Base-by-base conservation (phyloP, 352 stramenopile genomes). In the Aphanomyces cochlioides region DNA sequence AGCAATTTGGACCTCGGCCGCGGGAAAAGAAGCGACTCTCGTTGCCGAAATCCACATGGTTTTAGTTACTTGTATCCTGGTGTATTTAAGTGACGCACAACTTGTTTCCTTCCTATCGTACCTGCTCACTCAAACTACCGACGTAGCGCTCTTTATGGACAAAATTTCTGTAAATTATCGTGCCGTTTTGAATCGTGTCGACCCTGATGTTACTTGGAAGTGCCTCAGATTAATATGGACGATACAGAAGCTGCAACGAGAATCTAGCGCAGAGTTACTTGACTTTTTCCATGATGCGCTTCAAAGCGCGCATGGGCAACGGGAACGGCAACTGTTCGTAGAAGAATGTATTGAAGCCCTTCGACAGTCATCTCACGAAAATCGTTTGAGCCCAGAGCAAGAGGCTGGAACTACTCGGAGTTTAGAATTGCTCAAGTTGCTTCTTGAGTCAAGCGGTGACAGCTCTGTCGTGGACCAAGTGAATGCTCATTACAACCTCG, bases 41-140 rank as follows among this genome's bases (percentile, higher is more conserved):
- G 79, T 92, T 43, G 79, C 91, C 66, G 87, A 95, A 73, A 95
- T 95, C 37, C 85, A 95, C 72, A 86, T 77, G 8, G 38, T 95
- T 56, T 67, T 95, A 40, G 90, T 95, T 36, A 64, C 84, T 12
- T 91, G 80, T 7, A 77, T 93, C 21, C 39, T 70, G 8, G 84
- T 86, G 15, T 90, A 90, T 70, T 68, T 95, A 39, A 86, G 81
- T 21, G 89, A 89, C 59, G 76, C 81, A 28, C 73, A 93, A 36
- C 50, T 95, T 39, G 69, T 90, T 64, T 82, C 90, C 64, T 74
- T 95, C 21, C 74, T 93, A 37, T 77, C 88, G 72, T 85, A 77
- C 53, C 88, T 93, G 57, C 82, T 88, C 47, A 71, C 73, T 7
- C 54, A 61, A n/a, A 37, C n/a, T 10, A 43, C 47, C 5, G 64